Base-by-base conservation (phyloP, 2,329 filamentous ascomycete species). In the Albifimbria verrucaria region DNA sequence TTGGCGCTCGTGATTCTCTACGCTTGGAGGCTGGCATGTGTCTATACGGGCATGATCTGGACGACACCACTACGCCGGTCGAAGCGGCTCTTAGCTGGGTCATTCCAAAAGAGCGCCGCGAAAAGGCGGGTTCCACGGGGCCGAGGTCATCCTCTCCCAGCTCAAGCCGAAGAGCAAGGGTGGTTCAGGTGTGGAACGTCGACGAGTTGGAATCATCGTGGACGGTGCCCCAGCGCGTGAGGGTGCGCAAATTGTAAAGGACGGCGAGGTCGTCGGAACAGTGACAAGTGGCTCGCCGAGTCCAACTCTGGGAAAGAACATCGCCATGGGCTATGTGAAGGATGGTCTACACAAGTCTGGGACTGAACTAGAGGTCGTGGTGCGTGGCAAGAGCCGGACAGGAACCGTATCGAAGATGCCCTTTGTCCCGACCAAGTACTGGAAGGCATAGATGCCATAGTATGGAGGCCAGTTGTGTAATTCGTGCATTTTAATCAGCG, bases 11-110 rank as follows among this genome's bases (percentile, higher is more conserved):
- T 58, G 94, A 99, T 72, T 94, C 89, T 56, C 83, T 99, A 55
- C 87, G 94, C 45, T 84, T 99, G 24, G 94, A 99, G 76, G 94
- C 94, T 1, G 94, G 94, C 56, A 96, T 99, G 93, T 99, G 94
- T 72, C 81, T 99, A 17, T 99, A 99, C 74, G 94, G 94, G 17
- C 91, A 97, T 74, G 94, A 99, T 70, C 82, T 99, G 36, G 86
- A 95, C 68, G 93, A 96, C 67, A 70, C 72, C n/a, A 84, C 79
- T 18, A 84, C 81, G 17, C 81, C 81, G 12, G 79, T 80, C 57
- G 81, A 85, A 70, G 82, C 72, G 24, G 76, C 71, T 15, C 76
- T 85, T 25, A 67, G 70, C 59, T 99, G 94, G 93, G 83, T 97
- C 65, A 86, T 99, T 55, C 86, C 89, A 58, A 92, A 91, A 67